Conservation (phyloP, 2,329 filamentous ascomycete species). For the Cylindrodendrum hubeiense region DNA sequence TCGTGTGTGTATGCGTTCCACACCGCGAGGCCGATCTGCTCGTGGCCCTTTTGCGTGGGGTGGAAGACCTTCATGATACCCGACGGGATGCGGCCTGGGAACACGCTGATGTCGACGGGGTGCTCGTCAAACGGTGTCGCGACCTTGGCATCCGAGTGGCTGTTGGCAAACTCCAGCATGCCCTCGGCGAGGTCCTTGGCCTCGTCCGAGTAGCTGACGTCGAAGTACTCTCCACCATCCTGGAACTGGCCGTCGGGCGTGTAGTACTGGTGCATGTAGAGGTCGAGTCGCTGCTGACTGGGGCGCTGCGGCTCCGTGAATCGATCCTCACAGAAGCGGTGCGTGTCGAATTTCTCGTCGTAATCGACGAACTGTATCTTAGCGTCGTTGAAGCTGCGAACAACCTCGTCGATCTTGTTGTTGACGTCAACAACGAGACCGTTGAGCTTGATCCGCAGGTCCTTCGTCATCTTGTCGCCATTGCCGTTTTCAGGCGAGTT, state of each 20-base stretch:
- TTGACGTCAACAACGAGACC: not conserved
- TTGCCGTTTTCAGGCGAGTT: conserved; percentile 6
- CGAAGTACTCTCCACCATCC: not conserved
- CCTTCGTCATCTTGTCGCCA: conserved; percentile 12
- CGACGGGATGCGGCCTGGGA: conserved; percentile 6
- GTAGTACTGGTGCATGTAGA: not conserved
- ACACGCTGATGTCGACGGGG: conserved; percentile 6
- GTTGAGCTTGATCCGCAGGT: not conserved
- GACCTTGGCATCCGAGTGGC: not conserved
- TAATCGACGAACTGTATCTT: not conserved
- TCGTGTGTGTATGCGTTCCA: conserved; percentile 18
- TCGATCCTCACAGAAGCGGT: not conserved
- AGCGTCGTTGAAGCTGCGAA: not conserved
- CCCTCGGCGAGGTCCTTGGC: not conserved
- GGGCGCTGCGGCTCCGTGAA: not conserved
- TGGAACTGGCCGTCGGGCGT: not conserved
- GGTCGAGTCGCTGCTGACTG: not conserved
- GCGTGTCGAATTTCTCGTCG: not conserved
- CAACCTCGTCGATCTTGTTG: not conserved
- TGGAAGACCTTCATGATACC: conserved; percentile 16
- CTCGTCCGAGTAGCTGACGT: not conserved
- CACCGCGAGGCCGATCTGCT: conserved; percentile 20
- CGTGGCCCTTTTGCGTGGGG: conserved; percentile 7
- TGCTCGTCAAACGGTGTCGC: conserved; percentile 6
- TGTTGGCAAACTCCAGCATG: not conserved